Percentiles rank a stretch among this genome's conserved stretches.
Evolutionary conservation across 495 filamentous ascomycete genomes (phyloP).

Genomic region (Penicillium paradoxum): DNA sequence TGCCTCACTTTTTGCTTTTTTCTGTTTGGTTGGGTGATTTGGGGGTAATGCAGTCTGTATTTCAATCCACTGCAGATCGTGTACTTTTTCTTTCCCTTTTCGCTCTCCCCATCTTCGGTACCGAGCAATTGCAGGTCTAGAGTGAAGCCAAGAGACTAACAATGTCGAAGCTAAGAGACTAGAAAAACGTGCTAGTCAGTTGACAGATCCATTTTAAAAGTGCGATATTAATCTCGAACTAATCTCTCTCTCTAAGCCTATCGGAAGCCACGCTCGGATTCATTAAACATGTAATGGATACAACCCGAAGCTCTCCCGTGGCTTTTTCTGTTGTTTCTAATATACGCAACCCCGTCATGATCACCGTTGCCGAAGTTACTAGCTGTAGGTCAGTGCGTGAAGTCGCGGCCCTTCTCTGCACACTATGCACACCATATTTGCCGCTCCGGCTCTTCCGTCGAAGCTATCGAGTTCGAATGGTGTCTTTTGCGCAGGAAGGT

Average conservation of each 20-base stretch:
- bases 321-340: background rate
- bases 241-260: conserved; percentile 10
- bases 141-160: background rate
- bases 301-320: conserved; percentile 6
- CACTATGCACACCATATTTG: conserved; percentile 26
- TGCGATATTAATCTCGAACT: background rate
- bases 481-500: no score
- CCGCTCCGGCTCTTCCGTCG: conserved; percentile 14
- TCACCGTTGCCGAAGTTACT: conserved; percentile 19
- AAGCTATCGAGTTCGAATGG: conserved; percentile 14
- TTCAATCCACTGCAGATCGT: conserved; percentile 8
- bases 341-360: conserved; percentile 10
- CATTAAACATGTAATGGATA: background rate
- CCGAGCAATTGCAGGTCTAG: background rate
- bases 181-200: conserved; percentile 6
- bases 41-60: conserved; percentile 1
- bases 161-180: background rate
- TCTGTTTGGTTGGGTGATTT: conserved; percentile 2
- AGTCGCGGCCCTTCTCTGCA: conserved; percentile 17
- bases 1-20: conserved; percentile 7
- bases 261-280: conserved; percentile 11
- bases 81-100: conserved; percentile 17
- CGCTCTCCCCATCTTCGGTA: conserved; percentile 21
- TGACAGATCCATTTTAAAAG: conserved; percentile 10
- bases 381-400: conserved; percentile 23